Evolutionary conservation across 2,329 filamentous ascomycete species (phyloP).

Genomic region (Xylariaceae sp.): DNA sequence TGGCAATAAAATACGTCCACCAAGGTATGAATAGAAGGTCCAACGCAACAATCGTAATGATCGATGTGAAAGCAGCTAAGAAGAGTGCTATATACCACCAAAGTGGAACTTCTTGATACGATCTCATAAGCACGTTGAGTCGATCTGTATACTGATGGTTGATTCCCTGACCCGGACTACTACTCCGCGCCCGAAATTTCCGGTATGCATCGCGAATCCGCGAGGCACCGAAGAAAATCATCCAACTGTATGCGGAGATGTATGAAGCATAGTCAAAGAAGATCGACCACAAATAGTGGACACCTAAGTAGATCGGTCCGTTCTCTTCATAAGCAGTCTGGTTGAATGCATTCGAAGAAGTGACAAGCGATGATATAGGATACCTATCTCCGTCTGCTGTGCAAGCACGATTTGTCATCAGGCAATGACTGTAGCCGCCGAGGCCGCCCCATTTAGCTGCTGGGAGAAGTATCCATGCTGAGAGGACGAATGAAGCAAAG

Average conservation of each 20-base stretch:
- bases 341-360: slow-evolving; percentile 44
- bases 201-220: slow-evolving; percentile 42
- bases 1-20: slow-evolving; percentile 57
- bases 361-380: slow-evolving; percentile 40
- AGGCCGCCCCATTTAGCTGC: slow-evolving; percentile 56
- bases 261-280: slow-evolving; percentile 60
- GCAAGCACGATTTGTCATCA: slow-evolving; percentile 57
- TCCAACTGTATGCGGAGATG: slow-evolving; percentile 56
- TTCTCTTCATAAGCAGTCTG: slow-evolving; percentile 43
- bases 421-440: slow-evolving; percentile 45
- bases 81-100: slow-evolving; percentile 57
- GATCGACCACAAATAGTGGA: slow-evolving; percentile 54
- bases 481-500: slow-evolving; percentile 52
- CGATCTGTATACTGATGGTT: slow-evolving; percentile 56
- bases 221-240: slow-evolving; percentile 50
- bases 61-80: slow-evolving; percentile 38
- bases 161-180: slow-evolving; percentile 33
- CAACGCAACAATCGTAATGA: slow-evolving; percentile 48
- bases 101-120: slow-evolving; percentile 54
- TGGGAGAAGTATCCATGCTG: slow-evolving; percentile 56
- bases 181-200: slow-evolving; percentile 39
- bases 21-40: slow-evolving; percentile 55
- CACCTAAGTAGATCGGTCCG: slow-evolving; percentile 54
- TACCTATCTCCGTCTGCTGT: slow-evolving; percentile 45
- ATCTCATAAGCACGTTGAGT: slow-evolving; percentile 54